These are phyloP conservation scores for Russula ochroleuca DNA, from an alignment of 768 basidiomycete genomes.

Conservation along the genomic window DNA sequence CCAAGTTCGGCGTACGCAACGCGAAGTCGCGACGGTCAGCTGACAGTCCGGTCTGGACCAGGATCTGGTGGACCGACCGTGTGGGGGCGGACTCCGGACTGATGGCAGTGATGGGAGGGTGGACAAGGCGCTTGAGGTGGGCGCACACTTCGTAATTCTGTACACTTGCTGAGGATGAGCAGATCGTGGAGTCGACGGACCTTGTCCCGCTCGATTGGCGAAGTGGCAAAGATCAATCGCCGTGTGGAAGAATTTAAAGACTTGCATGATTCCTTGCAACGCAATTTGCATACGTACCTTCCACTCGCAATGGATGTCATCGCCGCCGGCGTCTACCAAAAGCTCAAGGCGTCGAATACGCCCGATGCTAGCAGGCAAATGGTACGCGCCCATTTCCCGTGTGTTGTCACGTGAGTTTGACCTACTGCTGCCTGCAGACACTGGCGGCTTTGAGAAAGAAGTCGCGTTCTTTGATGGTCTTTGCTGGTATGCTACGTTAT, in stretches of 20 bases:
- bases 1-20: no score
- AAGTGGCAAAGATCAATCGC: slow-evolving; percentile 78
- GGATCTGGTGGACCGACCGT: no score
- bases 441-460: slow-evolving; percentile 67
- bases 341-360: slow-evolving; percentile 62
- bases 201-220: slow-evolving; percentile 83
- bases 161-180: slow-evolving; percentile 6
- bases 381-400: slow-evolving; percentile 42
- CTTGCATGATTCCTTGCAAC: slow-evolving; percentile 78
- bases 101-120: slow-evolving; percentile 57
- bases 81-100: no score
- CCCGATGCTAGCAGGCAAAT: slow-evolving; percentile 75
- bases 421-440: slow-evolving; percentile 44
- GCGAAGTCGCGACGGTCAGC: no score
- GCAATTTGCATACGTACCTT: slow-evolving; percentile 85
- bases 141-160: slow-evolving; percentile 31
- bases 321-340: slow-evolving; percentile 74
- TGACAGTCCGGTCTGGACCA: no score
- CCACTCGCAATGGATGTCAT: slow-evolving; percentile 91
- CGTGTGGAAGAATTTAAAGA: slow-evolving; percentile 88
- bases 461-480: slow-evolving; percentile 82
- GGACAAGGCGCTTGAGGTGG: slow-evolving; percentile 79
- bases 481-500: slow-evolving; percentile 83
- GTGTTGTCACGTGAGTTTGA: slow-evolving; percentile 28
- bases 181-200: slow-evolving; percentile 86